These are phyloP conservation scores for Rhodofomes roseus DNA, from an alignment of 1,284 basidiomycete species.

Conservation along the genomic window DNA sequence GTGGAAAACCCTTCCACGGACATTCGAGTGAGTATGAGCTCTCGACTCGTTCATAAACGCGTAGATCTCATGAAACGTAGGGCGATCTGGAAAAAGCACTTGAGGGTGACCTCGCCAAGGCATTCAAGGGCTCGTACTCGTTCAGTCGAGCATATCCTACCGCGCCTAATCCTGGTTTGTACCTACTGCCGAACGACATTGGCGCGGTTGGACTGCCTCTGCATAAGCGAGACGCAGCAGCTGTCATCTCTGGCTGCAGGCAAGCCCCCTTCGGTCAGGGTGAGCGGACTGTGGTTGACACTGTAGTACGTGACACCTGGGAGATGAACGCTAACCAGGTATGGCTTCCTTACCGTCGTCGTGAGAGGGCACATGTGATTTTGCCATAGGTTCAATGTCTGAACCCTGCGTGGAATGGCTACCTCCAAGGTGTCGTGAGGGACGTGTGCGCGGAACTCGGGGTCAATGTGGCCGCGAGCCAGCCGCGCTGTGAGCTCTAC, in stretches of 20 bases:
- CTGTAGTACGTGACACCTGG: slow-evolving; percentile 25
- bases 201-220: slow-evolving; percentile 36
- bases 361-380: neutral
- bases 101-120: neutral
- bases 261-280: slow-evolving; percentile 34
- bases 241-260: slow-evolving; percentile 27
- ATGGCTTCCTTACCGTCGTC: neutral
- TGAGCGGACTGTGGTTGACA: slow-evolving; percentile 23
- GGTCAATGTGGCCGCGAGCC: slow-evolving; percentile 10
- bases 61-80: neutral
- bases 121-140: slow-evolving; percentile 28
- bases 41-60: neutral
- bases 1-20: neutral
- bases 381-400: slow-evolving; percentile 14
- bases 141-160: slow-evolving; percentile 16
- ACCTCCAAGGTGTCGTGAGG: slow-evolving; percentile 13
- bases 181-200: slow-evolving; percentile 14
- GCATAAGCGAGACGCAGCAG: slow-evolving; percentile 32
- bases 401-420: slow-evolving; percentile 23
- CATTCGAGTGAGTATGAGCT: neutral
- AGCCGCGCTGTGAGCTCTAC: slow-evolving; percentile 37
- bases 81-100: neutral
- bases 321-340: slow-evolving; percentile 24
- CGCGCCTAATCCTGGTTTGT: slow-evolving; percentile 26
- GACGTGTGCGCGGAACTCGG: slow-evolving; percentile 27